Conservation (phyloP, 768 basidiomycete genomes). For the Thelephora ganbajun region DNA sequence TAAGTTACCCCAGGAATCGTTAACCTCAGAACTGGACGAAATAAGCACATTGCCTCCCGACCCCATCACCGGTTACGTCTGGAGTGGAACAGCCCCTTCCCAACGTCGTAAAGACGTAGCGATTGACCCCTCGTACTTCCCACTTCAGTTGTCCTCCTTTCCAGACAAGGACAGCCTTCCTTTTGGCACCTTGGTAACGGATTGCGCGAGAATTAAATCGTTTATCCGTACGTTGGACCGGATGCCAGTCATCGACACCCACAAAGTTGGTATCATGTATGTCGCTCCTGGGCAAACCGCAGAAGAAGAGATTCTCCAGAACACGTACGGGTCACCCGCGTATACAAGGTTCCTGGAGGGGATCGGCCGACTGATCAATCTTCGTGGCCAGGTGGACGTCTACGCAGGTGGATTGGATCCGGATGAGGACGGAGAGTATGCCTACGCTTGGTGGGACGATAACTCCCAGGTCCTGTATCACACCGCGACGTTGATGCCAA, state of each 20-base stretch:
- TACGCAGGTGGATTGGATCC: slow-evolving; percentile 88
- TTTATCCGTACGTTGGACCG: slow-evolving; percentile 61
- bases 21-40: slow-evolving; percentile 3
- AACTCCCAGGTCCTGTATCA: slow-evolving; percentile 92
- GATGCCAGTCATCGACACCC: slow-evolving; percentile 91
- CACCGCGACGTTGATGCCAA: slow-evolving; percentile 96
- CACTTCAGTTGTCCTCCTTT: slow-evolving; percentile 74
- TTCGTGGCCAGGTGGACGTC: slow-evolving; percentile 83
- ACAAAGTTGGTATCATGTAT: slow-evolving; percentile 94
- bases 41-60: slow-evolving; percentile 34
- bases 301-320: slow-evolving; percentile 78
- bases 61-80: slow-evolving; percentile 75
- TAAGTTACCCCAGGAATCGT: not conserved
- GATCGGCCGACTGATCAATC: slow-evolving; percentile 74
- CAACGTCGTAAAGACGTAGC: slow-evolving; percentile 78
- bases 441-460: slow-evolving; percentile 99
- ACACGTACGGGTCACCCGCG: slow-evolving; percentile 86
- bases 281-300: slow-evolving; percentile 82
- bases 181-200: slow-evolving; percentile 32
- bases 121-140: slow-evolving; percentile 76
- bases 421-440: slow-evolving; percentile 89
- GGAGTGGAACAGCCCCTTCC: slow-evolving; percentile 77
- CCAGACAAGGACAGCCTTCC: slow-evolving; percentile 37
- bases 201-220: slow-evolving; percentile 37
- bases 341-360: slow-evolving; percentile 90